These are phyloP conservation scores for Diplodia mutila DNA, from an alignment of 2,329 filamentous ascomycete species.

Conservation along the genomic window DNA sequence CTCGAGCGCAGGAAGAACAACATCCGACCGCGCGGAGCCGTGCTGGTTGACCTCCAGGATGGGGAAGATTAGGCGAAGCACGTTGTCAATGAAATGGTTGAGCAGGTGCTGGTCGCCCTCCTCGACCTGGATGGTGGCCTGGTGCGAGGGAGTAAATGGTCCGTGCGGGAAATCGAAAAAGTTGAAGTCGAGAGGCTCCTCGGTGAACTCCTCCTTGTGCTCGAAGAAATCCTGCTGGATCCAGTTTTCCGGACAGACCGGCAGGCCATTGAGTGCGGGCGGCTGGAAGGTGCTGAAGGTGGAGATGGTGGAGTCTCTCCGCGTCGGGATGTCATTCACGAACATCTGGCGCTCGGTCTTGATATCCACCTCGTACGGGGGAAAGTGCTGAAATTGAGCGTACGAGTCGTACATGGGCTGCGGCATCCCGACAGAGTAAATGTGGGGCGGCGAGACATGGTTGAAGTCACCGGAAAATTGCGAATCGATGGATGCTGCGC, in stretches of 20 bases:
- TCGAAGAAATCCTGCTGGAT: slow-evolving; percentile 73
- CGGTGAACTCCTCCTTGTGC: slow-evolving; percentile 66
- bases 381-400: slow-evolving; percentile 55
- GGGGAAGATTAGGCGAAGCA: slow-evolving; percentile 87
- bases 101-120: slow-evolving; percentile 85
- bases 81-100: slow-evolving; percentile 87
- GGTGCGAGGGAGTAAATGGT: slow-evolving; percentile 63
- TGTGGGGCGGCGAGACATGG: slow-evolving; percentile 58
- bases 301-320: slow-evolving; percentile 84
- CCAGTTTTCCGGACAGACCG: slow-evolving; percentile 68
- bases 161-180: slow-evolving; percentile 82
- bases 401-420: slow-evolving; percentile 46
- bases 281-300: slow-evolving; percentile 91
- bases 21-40: slow-evolving; percentile 76
- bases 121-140: slow-evolving; percentile 75
- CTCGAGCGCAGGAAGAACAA: slow-evolving; percentile 85
- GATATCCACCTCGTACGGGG: slow-evolving; percentile 92
- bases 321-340: slow-evolving; percentile 84
- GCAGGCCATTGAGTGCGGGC: slow-evolving; percentile 70
- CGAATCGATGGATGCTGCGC: slow-evolving; percentile 79
- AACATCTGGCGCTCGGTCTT: slow-evolving; percentile 95
- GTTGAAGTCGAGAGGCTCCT: slow-evolving; percentile 67
- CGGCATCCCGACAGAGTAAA: slow-evolving; percentile 65
- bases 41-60: slow-evolving; percentile 89
- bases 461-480: slow-evolving; percentile 73